phyloP scores from a whole-genome alignment of 2,329 filamentous ascomycete genomes.

The Aspergillus spinulosporus region DNA sequence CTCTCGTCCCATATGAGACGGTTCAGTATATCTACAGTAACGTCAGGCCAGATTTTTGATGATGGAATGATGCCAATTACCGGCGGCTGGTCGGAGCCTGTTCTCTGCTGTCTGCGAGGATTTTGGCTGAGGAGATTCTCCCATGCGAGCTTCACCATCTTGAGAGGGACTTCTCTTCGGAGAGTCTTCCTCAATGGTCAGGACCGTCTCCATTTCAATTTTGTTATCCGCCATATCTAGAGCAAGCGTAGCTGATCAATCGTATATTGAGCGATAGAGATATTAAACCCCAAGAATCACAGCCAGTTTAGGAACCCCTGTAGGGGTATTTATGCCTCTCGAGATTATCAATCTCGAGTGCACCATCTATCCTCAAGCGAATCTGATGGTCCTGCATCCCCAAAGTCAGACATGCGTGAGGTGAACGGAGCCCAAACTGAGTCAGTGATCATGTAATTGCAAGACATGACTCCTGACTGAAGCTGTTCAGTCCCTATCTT shows the following conservation, averaged over 20 bases:
- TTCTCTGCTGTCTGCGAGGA: conserved; percentile 16
- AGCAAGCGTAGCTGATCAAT: not conserved
- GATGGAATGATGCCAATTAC: conserved; percentile 5
- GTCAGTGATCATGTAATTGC: not conserved
- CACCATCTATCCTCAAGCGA: not conserved
- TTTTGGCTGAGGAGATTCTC: not conserved
- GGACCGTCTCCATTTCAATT: not conserved
- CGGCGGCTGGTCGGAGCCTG: conserved; percentile 18
- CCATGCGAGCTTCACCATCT: not conserved
- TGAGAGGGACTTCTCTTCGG: conserved; percentile 1
- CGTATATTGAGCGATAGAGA: not conserved
- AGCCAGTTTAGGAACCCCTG: not conserved
- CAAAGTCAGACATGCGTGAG: not conserved
- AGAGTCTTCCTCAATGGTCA: not conserved
- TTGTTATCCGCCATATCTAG: not conserved
- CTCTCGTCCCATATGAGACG: conserved; percentile 53
- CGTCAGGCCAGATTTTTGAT: not conserved
- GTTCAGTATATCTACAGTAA: conserved; percentile 45
- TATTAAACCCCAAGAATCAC: not conserved
- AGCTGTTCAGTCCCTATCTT: not conserved
- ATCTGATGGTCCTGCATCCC: not conserved
- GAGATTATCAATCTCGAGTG: not conserved
- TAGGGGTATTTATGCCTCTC: not conserved
- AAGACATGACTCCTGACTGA: not conserved
- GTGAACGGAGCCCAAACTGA: not conserved